These are phyloP conservation scores for Tillandsia fasciculata DNA, from an alignment of 176 grass and related monocot genomes.

Conservation along the genomic window DNA sequence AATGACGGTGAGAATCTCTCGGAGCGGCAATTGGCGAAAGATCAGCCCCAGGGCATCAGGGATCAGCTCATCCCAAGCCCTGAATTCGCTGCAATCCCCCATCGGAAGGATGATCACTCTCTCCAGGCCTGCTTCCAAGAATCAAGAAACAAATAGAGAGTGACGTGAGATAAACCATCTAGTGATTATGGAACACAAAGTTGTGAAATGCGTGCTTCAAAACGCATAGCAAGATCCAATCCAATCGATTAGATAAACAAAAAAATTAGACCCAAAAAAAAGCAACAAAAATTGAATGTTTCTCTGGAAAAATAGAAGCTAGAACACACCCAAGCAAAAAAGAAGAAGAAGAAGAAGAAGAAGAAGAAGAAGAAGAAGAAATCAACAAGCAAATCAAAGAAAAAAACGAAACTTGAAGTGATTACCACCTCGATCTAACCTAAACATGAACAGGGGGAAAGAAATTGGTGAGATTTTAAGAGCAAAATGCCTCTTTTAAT, in stretches of 20 bases:
- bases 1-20: constrained; percentile 76
- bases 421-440: background rate
- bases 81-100: constrained; percentile 56
- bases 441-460: background rate
- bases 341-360: background rate
- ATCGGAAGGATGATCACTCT: constrained; percentile 8
- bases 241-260: background rate
- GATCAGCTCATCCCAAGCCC: constrained; percentile 76
- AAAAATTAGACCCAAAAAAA: background rate
- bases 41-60: constrained; percentile 88
- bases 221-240: too few species aligned
- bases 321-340: background rate
- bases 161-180: too few species aligned
- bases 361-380: background rate
- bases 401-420: background rate
- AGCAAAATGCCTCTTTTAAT: background rate
- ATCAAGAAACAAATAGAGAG: too few species aligned
- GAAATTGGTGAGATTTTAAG: background rate
- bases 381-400: background rate
- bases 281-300: background rate
- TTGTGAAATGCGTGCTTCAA: too few species aligned
- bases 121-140: constrained; percentile 4
- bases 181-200: too few species aligned
- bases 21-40: constrained; percentile 76
- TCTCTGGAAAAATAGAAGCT: background rate